Evolutionary conservation across 352 stramenopile species (phyloP).

Genomic region (Globisporangium yorkense): DNA sequence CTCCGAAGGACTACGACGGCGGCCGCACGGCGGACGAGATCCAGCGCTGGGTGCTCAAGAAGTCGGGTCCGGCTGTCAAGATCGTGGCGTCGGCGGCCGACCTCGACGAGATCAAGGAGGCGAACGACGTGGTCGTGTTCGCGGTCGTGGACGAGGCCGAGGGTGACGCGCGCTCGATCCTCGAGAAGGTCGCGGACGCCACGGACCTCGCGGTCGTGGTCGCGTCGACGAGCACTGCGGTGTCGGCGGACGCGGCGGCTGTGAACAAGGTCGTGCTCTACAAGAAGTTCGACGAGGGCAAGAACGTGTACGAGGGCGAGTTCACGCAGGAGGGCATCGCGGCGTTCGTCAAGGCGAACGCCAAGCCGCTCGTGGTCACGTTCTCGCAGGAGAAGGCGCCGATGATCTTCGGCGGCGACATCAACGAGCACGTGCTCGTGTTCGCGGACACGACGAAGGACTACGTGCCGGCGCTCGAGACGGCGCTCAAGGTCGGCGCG

Average conservation of each 20-base stretch:
- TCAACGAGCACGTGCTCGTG: constrained; percentile 84
- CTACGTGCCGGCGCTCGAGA: constrained; percentile 54
- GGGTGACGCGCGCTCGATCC: constrained; percentile 53
- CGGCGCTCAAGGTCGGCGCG: constrained; percentile 54
- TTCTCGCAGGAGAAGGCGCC: constrained; percentile 88
- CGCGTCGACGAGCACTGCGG: constrained; percentile 59
- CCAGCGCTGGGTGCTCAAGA: constrained; percentile 88
- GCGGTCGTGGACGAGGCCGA: constrained; percentile 76
- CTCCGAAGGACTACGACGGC: constrained; percentile 85
- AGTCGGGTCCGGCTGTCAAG: constrained; percentile 85
- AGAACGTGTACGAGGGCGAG: constrained; percentile 68
- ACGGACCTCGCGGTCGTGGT: constrained; percentile 78
- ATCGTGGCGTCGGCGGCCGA: constrained; percentile 72
- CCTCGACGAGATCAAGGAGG: constrained; percentile 70
- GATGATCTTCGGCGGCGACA: constrained; percentile 88
- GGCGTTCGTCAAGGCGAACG: constrained; percentile 74
- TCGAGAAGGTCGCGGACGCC: constrained; percentile 70
- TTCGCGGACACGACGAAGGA: constrained; percentile 75
- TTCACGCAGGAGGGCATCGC: constrained; percentile 59
- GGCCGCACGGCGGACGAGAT: constrained; percentile 85
- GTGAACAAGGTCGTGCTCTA: constrained; percentile 71
- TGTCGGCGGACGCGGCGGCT: constrained; percentile 47
- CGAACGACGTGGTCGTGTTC: constrained; percentile 85
- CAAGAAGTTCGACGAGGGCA: constrained; percentile 87
- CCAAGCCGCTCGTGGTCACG: constrained; percentile 85